Conservation (phyloP, 495 filamentous ascomycete species). For the Corynascus novoguineensis region DNA sequence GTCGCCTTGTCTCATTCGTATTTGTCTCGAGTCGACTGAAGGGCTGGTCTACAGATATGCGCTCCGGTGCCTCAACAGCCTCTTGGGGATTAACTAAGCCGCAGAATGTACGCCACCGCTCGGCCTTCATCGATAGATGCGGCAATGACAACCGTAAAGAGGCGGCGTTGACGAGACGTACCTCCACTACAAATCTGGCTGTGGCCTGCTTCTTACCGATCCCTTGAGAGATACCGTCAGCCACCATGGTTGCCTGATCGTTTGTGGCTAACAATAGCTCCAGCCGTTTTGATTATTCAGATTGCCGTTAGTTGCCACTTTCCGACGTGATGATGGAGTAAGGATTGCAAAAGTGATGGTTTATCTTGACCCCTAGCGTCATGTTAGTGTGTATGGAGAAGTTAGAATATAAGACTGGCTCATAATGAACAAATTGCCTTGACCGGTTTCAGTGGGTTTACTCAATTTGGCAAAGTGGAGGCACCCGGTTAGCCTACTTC, state of each 20-base stretch:
- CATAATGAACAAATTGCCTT: too few species aligned
- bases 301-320: slow-evolving; percentile 64
- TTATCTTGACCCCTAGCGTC: too few species aligned
- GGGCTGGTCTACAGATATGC: too few species aligned
- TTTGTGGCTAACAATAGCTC: slow-evolving; percentile 62
- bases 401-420: too few species aligned
- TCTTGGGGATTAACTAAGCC: slow-evolving; percentile 43
- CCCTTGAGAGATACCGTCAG: slow-evolving; percentile 56
- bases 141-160: slow-evolving; percentile 49
- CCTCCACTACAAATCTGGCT: slow-evolving; percentile 42
- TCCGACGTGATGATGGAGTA: slow-evolving; percentile 53
- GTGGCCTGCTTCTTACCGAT: slow-evolving; percentile 51
- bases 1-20: too few species aligned
- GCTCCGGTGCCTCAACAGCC: too few species aligned
- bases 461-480: too few species aligned
- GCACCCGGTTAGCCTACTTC: too few species aligned
- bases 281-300: slow-evolving; percentile 57
- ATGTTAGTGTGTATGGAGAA: too few species aligned
- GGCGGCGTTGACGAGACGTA: slow-evolving; percentile 59
- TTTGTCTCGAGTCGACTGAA: too few species aligned
- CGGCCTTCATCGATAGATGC: slow-evolving; percentile 48
- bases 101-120: slow-evolving; percentile 50
- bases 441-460: too few species aligned
- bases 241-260: slow-evolving; percentile 58
- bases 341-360: too few species aligned